Percentiles rank a stretch among this genome's conserved stretches.
phyloP scores from a whole-genome alignment of 345 rosid genomes.

The Nasturtium officinale region DNA sequence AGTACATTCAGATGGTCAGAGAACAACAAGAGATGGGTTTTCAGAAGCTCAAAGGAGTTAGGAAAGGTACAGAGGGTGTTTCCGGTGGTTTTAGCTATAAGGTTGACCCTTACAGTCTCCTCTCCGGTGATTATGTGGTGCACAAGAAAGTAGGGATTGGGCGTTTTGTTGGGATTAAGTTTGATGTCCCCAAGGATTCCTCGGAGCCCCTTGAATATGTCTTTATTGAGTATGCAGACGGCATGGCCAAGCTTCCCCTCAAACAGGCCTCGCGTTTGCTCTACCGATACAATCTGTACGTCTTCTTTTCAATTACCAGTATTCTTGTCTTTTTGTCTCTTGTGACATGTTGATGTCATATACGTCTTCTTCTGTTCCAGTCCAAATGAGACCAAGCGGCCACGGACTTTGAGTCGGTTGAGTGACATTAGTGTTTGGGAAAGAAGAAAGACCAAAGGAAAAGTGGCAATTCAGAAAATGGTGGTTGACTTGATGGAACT shows the following conservation, averaged over 20 bases:
- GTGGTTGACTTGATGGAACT: constrained; percentile 97
- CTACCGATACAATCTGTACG: constrained; percentile 86
- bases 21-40: constrained; percentile 89
- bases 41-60: constrained; percentile 79
- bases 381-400: constrained; percentile 81
- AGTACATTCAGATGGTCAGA: constrained; percentile 76
- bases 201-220: constrained; percentile 72
- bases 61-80: constrained; percentile 42
- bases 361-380: constrained; percentile 47
- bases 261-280: constrained; percentile 87
- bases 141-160: constrained; percentile 96
- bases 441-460: constrained; percentile 91
- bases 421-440: constrained; percentile 83
- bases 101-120: constrained; percentile 79
- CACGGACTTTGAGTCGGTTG: constrained; percentile 80
- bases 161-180: constrained; percentile 82
- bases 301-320: constrained; percentile 24
- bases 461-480: constrained; percentile 96
- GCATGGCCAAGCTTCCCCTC: constrained; percentile 96
- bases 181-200: constrained; percentile 65
- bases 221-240: constrained; percentile 90
- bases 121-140: constrained; percentile 86
- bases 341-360: constrained; percentile 16
- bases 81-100: constrained; percentile 62
- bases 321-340: not conserved